Evolutionary conservation across 257 asterid genomes (phyloP).

Genomic region (Gynochthodes officinalis): DNA sequence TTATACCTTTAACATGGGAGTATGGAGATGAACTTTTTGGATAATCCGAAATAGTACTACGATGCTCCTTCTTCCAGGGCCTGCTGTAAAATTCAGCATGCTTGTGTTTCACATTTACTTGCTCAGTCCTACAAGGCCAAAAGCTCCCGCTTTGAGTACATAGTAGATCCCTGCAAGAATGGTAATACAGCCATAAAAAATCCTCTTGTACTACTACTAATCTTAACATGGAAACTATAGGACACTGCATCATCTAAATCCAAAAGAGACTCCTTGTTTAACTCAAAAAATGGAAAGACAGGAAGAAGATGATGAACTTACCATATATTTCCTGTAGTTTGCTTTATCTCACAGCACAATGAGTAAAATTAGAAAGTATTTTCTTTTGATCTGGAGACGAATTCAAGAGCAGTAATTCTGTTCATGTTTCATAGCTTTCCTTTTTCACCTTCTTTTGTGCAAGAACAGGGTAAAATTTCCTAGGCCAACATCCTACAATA

Average conservation of each 20-base stretch:
- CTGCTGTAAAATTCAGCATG: constrained; percentile 69
- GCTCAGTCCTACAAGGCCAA: constrained; percentile 32
- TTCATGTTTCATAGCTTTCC: neutral
- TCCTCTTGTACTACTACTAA: neutral
- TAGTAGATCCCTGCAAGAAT: constrained; percentile 34
- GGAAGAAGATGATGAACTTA: neutral
- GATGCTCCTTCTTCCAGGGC: constrained; percentile 36
- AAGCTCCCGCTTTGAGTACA: constrained; percentile 37
- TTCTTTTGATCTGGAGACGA: neutral
- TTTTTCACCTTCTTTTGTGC: neutral
- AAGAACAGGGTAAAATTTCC: neutral
- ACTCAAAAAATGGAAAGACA: neutral
- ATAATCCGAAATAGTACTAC: constrained; percentile 41
- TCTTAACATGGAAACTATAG: neutral
- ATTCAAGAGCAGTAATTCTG: neutral
- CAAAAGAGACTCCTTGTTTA: too few relatives aligned
- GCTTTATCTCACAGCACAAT: neutral
- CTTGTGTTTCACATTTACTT: constrained; percentile 30
- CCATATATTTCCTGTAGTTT: neutral
- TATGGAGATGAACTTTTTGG: constrained; percentile 40
- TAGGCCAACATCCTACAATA: neutral
- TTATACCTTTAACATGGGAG: constrained; percentile 50
- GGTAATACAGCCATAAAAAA: neutral
- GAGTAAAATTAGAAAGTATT: neutral
- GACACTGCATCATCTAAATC: too few relatives aligned